Conservation (phyloP, 805 yeast genomes). For the Trichomonascus vanleenenianus region DNA sequence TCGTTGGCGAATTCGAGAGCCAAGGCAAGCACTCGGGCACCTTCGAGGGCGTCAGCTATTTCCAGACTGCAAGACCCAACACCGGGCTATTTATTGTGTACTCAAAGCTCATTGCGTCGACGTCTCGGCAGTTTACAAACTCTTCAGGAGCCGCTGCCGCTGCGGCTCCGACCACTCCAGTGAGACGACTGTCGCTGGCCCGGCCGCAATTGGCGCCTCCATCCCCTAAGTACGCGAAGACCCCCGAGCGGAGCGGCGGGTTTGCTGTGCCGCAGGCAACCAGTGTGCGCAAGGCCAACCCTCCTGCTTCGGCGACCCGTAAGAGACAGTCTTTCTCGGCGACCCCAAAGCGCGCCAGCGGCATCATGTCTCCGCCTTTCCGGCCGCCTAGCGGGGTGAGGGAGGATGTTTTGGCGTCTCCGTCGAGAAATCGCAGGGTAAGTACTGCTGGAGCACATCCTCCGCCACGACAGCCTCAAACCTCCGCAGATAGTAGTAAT, state of each 20-base stretch:
- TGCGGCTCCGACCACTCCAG: not conserved
- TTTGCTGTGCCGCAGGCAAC: not conserved
- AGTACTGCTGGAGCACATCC: not conserved
- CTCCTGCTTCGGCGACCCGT: not conserved
- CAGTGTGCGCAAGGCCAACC: not conserved
- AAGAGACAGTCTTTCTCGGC: not conserved
- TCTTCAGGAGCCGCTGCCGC: conserved; percentile 2
- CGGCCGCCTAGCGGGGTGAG: not conserved
- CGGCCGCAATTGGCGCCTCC: not conserved
- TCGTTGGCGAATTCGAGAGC: conserved; percentile 52
- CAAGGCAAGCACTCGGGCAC: conserved; percentile 85
- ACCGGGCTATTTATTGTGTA: conserved; percentile 66
- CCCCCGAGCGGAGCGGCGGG: not conserved
- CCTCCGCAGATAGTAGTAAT: not conserved
- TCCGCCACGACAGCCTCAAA: not conserved
- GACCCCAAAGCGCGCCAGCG: conserved; percentile 1
- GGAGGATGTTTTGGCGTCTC: not conserved
- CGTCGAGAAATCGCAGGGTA: not conserved
- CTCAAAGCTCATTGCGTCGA: conserved; percentile 22
- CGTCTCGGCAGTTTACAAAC: conserved; percentile 2
- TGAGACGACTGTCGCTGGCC: not conserved
- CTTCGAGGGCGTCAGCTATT: conserved; percentile 62
- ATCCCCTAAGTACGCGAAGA: not conserved
- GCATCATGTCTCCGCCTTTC: not conserved
- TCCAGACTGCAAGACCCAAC: conserved; percentile 51